Evolutionary conservation across 768 basidiomycete genomes (phyloP).

Genomic region (Zangia roseola): DNA sequence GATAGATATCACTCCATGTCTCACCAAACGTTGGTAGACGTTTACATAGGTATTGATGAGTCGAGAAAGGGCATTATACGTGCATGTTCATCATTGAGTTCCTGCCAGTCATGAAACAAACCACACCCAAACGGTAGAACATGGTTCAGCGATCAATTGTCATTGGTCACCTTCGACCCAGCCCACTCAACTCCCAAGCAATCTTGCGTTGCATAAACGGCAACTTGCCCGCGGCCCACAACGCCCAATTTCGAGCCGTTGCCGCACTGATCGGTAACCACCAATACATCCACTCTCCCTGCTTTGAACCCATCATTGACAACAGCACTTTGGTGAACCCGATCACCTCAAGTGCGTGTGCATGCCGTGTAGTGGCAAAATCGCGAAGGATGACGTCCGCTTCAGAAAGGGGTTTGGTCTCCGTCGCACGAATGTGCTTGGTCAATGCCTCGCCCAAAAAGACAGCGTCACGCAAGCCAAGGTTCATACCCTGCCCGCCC

Average conservation of each 20-base stretch:
- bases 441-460: too few relatives aligned
- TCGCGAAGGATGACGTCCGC: constrained; percentile 35
- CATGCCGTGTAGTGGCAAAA: constrained; percentile 37
- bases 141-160: too few relatives aligned
- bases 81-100: too few relatives aligned
- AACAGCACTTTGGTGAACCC: constrained; percentile 38
- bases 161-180: constrained; percentile 27
- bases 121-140: too few relatives aligned
- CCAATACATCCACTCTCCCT: constrained; percentile 11
- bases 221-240: constrained; percentile 25
- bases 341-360: constrained; percentile 44
- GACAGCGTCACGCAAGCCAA: constrained; percentile 52
- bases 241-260: constrained; percentile 27
- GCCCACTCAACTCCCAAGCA: constrained; percentile 28
- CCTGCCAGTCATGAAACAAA: too few relatives aligned
- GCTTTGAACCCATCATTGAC: constrained; percentile 20
- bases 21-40: too few relatives aligned
- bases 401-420: constrained; percentile 8
- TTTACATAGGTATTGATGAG: too few relatives aligned
- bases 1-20: too few relatives aligned
- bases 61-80: too few relatives aligned
- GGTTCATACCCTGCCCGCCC: constrained; percentile 61
- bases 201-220: constrained; percentile 14
- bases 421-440: constrained; percentile 31
- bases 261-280: constrained; percentile 30